Conservation (phyloP, 345 rosid genomes). For the Populus euphratica region DNA sequence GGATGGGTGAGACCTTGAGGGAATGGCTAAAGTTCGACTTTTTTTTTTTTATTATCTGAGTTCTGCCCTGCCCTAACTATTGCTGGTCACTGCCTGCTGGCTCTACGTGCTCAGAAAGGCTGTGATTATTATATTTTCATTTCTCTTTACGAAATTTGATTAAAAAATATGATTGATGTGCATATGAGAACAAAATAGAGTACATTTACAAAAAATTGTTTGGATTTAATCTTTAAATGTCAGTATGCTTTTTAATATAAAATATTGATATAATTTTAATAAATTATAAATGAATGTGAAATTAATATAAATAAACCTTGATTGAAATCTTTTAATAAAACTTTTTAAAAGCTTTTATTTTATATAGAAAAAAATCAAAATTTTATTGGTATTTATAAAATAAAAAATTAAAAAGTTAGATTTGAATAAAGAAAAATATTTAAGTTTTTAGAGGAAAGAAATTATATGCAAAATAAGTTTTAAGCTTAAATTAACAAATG, state of each 20-base stretch:
- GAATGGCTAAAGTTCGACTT: conserved; percentile 11
- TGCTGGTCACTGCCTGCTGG: not conserved
- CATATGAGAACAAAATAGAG: not conserved
- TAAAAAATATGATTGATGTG: not conserved
- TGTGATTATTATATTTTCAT: not conserved
- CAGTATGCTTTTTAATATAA: not conserved
- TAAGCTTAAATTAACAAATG: no score
- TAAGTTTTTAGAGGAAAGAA: not conserved
- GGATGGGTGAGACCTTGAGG: not conserved
- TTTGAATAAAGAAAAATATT: accelerated
- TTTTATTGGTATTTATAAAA: no score
- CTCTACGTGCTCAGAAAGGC: conserved; percentile 1
- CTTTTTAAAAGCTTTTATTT: no score
- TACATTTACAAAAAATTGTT: not conserved
- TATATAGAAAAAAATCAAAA: no score
- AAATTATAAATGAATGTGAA: not conserved
- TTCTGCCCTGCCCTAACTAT: not conserved
- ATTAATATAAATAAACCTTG: not conserved
- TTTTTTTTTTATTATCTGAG: not conserved
- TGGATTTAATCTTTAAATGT: not conserved
- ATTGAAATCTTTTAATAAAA: no score
- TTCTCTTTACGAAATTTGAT: no score
- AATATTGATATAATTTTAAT: not conserved
- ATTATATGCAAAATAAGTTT: not conserved
- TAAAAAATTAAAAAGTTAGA: no score